Base-by-base conservation (phyloP, 1,284 basidiomycete species). In the Leccinum insolens region DNA sequence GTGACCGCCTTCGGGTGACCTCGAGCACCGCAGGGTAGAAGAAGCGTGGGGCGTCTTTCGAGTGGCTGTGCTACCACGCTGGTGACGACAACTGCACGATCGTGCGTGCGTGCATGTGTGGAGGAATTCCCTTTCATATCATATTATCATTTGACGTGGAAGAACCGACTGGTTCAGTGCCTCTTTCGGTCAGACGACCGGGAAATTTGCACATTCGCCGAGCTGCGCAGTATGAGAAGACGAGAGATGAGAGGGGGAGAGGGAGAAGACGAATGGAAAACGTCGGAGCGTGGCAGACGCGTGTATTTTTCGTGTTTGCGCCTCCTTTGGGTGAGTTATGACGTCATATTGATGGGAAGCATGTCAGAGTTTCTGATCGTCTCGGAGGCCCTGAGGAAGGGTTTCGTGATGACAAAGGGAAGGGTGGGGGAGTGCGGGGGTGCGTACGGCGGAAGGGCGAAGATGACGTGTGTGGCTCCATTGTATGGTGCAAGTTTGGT, bases 221-320 rank as follows among this genome's bases (percentile, higher is more conserved):
- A 67, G 65, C 9, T 49, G 25, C 34, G 66, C 34, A 22, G 17
- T 61, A 41, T 39, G 57, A 64, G 25, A 55, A 55, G 57, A 28
- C 22, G 14, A 25, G 25, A 57, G 14, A 28, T 46, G 44, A 52
- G 49, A 52, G 49, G 62, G 57, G 25, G 46, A 46, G 52, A 7
- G 58, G n/a, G 8, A 67, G 70, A 63, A 68, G 73, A 69, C 67
- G 58, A 34, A 20, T 17, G 49, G 66, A 60, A 52, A 61, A 49
- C 7, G 65, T 28, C 8, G 39, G 59, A 64, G 71, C 70, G 69
- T 76, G 75, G 69, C 61, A 25, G 68, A 72, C 73, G 68, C 76
- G 76, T 78, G 77, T 64, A 62, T 68, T 76, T 65, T 67, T 69
- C 65, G 66, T 68, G 65, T 70, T 67, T 41, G 58, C 49, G 66